Conservation (phyloP, 2,329 filamentous ascomycete genomes). For the Pseudopyricularia javanii region DNA sequence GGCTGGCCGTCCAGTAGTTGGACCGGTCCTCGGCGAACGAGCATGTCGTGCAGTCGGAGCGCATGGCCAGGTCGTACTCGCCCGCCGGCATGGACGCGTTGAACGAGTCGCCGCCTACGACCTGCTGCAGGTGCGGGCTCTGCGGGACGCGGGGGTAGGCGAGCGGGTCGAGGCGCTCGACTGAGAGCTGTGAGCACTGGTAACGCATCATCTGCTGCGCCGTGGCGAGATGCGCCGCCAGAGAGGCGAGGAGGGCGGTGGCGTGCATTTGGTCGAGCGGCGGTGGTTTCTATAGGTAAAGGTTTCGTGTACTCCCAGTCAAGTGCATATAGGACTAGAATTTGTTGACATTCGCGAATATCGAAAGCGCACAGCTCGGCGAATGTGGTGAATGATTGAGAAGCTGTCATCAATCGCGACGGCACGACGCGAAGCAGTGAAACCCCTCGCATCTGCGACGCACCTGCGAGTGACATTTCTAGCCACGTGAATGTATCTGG, state of each 20-base stretch:
- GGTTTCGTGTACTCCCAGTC: too few species aligned
- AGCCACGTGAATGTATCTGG: too few species aligned
- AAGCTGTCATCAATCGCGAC: not conserved
- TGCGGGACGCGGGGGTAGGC: slow-evolving; percentile 22
- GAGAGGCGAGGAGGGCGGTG: not conserved
- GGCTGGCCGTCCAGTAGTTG: slow-evolving; percentile 22
- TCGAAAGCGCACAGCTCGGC: too few species aligned
- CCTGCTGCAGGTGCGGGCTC: slow-evolving; percentile 24
- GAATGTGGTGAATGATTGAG: not conserved
- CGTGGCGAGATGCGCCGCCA: not conserved
- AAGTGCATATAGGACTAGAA: too few species aligned
- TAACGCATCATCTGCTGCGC: slow-evolving; percentile 12
- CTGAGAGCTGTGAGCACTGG: slow-evolving; percentile 11
- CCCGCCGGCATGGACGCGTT: slow-evolving; percentile 19
- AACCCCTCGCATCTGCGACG: too few species aligned
- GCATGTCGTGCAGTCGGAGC: slow-evolving; percentile 16
- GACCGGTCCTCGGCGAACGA: slow-evolving; percentile 22
- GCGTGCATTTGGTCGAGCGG: not conserved
- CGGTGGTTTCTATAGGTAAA: too few species aligned
- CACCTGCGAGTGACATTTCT: too few species aligned
- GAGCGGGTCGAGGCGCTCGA: slow-evolving; percentile 13
- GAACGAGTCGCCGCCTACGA: slow-evolving; percentile 28
- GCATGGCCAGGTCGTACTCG: slow-evolving; percentile 10
- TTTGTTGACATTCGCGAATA: too few species aligned
- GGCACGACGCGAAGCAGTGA: not conserved